Evolutionary conservation across 2,329 filamentous ascomycete genomes (phyloP), one percentile per base, ranked within the genome.

Genomic region (Pseudocercospora macadamiae): DNA sequence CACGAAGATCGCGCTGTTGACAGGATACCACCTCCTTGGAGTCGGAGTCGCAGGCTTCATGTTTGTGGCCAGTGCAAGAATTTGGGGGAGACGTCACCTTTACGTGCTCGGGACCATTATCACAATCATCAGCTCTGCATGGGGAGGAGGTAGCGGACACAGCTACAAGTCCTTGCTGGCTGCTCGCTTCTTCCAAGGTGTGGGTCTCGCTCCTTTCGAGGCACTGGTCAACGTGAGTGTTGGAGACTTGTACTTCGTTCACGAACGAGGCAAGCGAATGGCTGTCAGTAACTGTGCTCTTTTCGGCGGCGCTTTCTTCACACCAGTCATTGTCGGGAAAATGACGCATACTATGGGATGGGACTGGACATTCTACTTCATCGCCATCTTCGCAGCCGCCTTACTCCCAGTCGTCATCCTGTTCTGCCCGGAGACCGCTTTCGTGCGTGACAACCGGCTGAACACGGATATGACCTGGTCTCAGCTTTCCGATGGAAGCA

Each of bases 41-140:
- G 89, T 91, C 2, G 92, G 91, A 9, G 79, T 91, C 12, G 89
- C 89, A 1, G 92, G 90, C 51, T 86, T 95, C 73, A 81, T 97
- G 64, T 93, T 93, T 75, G 92, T 97, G 2, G 90, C 93, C 0
- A 90, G 89, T 0, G 91, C 90, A 18, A 86, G 93, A 57, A 88
- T 97, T 63, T 97, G 91, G 90, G 93, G 93, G 36, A 97, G 96
- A 76, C 84, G 93, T 37, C 93, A 97, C 77, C 78, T 92, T 14
- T 97, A 96, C 73, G 76, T 97, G 23, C 68, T 96, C 2, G 92
- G 91, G 6, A 87, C 88, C 45, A 64, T 90, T 48, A 81, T 96
- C 58, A 82, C 96, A 67, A 83, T 96, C 39, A 79, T 83, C 42
- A 89, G 88, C 57, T 90, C 87, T 65, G 85, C 83, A 5, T 97